These are phyloP conservation scores for Raddia guianensis DNA, from an alignment of 176 grass and related monocot species.

Conservation along the genomic window DNA sequence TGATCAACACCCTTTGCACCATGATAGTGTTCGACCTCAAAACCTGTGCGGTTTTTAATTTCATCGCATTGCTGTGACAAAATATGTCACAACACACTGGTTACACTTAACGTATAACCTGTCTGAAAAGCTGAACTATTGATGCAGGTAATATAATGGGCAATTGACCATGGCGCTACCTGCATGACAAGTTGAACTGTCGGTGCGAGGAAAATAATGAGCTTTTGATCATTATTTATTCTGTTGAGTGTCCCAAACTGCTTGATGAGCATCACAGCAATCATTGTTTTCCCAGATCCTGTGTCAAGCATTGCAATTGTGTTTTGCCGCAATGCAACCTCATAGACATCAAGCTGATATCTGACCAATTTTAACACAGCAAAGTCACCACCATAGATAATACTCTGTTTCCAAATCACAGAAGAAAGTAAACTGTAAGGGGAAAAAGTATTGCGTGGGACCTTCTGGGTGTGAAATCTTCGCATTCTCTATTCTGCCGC, in stretches of 20 bases:
- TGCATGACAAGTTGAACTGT: constrained; percentile 79
- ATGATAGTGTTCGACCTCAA: constrained; percentile 68
- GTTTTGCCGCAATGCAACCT: constrained; percentile 64
- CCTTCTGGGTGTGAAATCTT: constrained; percentile 52
- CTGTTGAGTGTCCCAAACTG: constrained; percentile 47
- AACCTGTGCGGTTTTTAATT: constrained; percentile 71
- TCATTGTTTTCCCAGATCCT: constrained; percentile 86
- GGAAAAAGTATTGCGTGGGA: background rate
- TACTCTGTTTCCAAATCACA: background rate
- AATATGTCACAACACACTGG: constrained; percentile 28
- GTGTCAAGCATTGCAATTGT: constrained; percentile 90
- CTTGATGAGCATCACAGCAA: constrained; percentile 86
- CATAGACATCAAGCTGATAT: constrained; percentile 78
- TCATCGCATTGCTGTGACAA: constrained; percentile 69
- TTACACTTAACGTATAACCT: constrained; percentile 50
- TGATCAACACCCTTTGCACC: constrained; percentile 72
- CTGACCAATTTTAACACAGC: constrained; percentile 43
- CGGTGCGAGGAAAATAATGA: constrained; percentile 75
- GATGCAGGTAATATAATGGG: constrained; percentile 76
- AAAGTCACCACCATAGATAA: background rate
- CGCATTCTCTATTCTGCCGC: constrained; percentile 33
- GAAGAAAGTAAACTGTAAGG: background rate
- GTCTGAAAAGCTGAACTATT: constrained; percentile 72
- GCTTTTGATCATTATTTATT: constrained; percentile 43
- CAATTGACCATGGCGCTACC: constrained; percentile 12